phyloP scores from a whole-genome alignment of 345 rosid species.

The Populus nigra region DNA sequence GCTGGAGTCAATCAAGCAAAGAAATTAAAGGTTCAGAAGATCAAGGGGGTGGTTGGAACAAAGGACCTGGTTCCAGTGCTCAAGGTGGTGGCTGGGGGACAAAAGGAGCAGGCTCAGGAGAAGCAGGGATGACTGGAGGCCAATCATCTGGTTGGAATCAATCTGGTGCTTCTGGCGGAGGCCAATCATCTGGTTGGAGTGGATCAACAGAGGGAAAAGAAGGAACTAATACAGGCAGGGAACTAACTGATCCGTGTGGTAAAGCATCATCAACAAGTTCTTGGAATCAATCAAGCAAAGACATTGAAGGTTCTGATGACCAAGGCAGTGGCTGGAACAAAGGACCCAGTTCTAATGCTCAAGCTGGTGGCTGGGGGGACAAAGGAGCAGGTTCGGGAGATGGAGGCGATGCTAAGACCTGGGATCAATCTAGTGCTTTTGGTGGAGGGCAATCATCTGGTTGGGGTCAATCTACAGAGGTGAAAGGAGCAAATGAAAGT shows the following conservation, averaged over 20 bases:
- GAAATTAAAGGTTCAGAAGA: neutral
- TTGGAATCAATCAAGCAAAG: conserved; percentile 3
- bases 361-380: conserved; percentile 19
- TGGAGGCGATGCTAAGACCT: conserved; percentile 12
- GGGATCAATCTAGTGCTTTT: conserved; percentile 20
- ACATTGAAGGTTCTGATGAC: neutral
- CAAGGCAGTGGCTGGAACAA: conserved; percentile 14
- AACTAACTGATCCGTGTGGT: conserved; percentile 21
- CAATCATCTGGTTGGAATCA: conserved; percentile 28
- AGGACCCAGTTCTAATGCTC: neutral
- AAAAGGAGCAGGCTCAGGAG: conserved; percentile 13
- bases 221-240: conserved; percentile 13
- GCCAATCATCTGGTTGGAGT: conserved; percentile 22
- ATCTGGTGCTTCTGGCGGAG: conserved; percentile 17
- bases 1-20: conserved; percentile 5
- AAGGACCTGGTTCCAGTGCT: neutral
- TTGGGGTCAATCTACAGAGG: conserved; percentile 19
- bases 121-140: conserved; percentile 3
- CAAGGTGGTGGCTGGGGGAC: conserved; percentile 21
- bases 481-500: conserved; percentile 11
- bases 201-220: conserved; percentile 9
- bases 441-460: conserved; percentile 24
- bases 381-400: conserved; percentile 11
- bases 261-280: conserved; percentile 24
- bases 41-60: conserved; percentile 10